Percentiles rank a stretch among this genome's conserved stretches.
Evolutionary conservation across 805 yeast species (phyloP).

Genomic region (Wickerhamiella sorbophila): DNA sequence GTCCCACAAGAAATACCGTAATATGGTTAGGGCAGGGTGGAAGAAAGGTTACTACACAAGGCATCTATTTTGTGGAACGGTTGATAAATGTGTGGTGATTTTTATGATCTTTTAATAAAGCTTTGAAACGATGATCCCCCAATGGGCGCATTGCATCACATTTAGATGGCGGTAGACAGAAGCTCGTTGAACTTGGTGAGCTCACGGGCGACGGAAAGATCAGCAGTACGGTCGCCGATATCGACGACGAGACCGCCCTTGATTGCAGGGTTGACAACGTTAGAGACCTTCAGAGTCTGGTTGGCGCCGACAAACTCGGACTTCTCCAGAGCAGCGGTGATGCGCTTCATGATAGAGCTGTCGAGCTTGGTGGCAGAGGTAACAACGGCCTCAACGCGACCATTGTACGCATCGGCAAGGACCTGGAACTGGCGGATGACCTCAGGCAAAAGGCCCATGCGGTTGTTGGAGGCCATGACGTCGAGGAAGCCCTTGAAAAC

Average conservation of each 20-base stretch:
- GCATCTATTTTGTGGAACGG: too few species aligned
- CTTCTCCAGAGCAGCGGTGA: conserved; percentile 61
- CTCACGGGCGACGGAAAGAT: conserved; percentile 73
- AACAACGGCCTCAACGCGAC: conserved; percentile 84
- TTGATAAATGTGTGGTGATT: too few species aligned
- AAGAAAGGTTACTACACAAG: too few species aligned
- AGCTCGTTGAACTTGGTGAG: conserved; percentile 80
- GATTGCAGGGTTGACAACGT: conserved; percentile 76
- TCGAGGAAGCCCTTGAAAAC: conserved; percentile 64
- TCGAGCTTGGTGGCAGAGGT: conserved; percentile 79
- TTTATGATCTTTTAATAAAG: too few species aligned
- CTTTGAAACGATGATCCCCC: too few species aligned
- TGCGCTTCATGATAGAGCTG: conserved; percentile 58
- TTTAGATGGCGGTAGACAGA: conserved; percentile 76
- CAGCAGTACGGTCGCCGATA: conserved; percentile 94
- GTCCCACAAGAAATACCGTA: too few species aligned
- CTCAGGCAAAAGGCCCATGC: conserved; percentile 54
- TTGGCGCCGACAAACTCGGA: conserved; percentile 75
- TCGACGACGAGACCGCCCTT: conserved; percentile 93
- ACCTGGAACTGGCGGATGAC: conserved; percentile 58
- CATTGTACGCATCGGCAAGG: conserved; percentile 79
- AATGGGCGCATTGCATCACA: too few species aligned
- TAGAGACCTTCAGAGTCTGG: conserved; percentile 71
- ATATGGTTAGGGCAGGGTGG: too few species aligned
- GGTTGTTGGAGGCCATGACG: conserved; percentile 88